Percentiles rank a stretch among this genome's conserved stretches.
Conservation (phyloP, 192 early-diverging fungal genomes). For the Geosiphon pyriformis region DNA sequence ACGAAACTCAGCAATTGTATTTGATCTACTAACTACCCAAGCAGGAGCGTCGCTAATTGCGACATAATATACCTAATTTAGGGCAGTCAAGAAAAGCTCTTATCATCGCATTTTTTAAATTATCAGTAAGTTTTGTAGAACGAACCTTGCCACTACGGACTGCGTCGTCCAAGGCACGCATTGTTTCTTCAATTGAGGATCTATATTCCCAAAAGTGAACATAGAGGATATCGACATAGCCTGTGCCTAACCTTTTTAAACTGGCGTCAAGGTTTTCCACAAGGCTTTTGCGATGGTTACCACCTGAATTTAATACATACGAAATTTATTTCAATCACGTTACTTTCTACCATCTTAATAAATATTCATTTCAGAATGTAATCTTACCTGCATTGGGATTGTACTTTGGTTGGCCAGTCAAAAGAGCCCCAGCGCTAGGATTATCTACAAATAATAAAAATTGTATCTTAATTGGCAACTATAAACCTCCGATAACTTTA, state of each 20-base stretch:
- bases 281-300: constrained; percentile 23
- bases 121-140: too few relatives aligned
- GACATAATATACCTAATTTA: constrained; percentile 38
- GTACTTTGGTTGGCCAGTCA: too few relatives aligned
- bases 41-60: constrained; percentile 33
- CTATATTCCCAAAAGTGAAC: constrained; percentile 44
- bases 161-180: constrained; percentile 55
- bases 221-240: constrained; percentile 28
- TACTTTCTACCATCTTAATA: too few relatives aligned
- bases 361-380: too few relatives aligned
- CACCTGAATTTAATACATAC: constrained; percentile 11
- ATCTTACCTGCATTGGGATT: too few relatives aligned
- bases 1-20: neutral
- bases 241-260: constrained; percentile 34
- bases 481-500: neutral
- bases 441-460: neutral
- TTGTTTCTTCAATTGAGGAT: constrained; percentile 55
- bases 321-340: too few relatives aligned
- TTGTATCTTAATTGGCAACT: neutral
- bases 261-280: constrained; percentile 39
- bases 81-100: too few relatives aligned
- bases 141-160: constrained; percentile 46
- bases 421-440: neutral
- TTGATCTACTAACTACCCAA: too few relatives aligned
- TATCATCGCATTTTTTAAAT: too few relatives aligned